These are phyloP conservation scores for Amylostereum areolatum DNA, from an alignment of 1,284 basidiomycete genomes.

Conservation along the genomic window DNA sequence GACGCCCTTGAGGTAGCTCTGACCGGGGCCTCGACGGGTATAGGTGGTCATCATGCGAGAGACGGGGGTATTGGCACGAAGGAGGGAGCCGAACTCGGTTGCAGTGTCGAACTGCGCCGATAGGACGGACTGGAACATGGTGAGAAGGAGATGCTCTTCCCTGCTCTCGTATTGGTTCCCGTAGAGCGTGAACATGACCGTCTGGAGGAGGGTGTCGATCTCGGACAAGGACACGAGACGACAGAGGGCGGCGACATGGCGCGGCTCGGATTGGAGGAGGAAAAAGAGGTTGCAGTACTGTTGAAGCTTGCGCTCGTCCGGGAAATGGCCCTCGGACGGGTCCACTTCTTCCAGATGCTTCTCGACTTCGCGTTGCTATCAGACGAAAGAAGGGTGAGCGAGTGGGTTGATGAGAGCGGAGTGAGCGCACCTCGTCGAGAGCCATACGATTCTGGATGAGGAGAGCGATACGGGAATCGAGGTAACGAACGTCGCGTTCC, in stretches of 20 bases:
- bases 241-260: slow-evolving; percentile 94
- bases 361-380: slow-evolving; percentile 87
- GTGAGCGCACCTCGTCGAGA: slow-evolving; percentile 75
- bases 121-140: slow-evolving; percentile 98
- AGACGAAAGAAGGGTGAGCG: slow-evolving; percentile 8
- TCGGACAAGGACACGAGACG: slow-evolving; percentile 95
- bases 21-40: slow-evolving; percentile 94
- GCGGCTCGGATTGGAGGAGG: slow-evolving; percentile 94
- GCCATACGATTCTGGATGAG: slow-evolving; percentile 99
- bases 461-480: slow-evolving; percentile 95
- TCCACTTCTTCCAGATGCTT: slow-evolving; percentile 94
- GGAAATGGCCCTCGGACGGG: slow-evolving; percentile 81
- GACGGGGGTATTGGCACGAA: slow-evolving; percentile 97
- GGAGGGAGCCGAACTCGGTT: slow-evolving; percentile 93
- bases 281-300: slow-evolving; percentile 99
- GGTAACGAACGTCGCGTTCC: slow-evolving; percentile 96
- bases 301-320: slow-evolving; percentile 89
- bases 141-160: slow-evolving; percentile 96
- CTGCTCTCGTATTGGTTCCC: slow-evolving; percentile 99
- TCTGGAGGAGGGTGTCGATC: slow-evolving; percentile 98
- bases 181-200: slow-evolving; percentile 99
- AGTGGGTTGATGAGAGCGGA: neutral
- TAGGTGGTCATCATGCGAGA: slow-evolving; percentile 99
- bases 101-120: slow-evolving; percentile 98
- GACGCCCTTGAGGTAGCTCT: slow-evolving; percentile 95